Conservation (phyloP, 2,329 filamentous ascomycete species). For the Aspergillus caelatus region DNA sequence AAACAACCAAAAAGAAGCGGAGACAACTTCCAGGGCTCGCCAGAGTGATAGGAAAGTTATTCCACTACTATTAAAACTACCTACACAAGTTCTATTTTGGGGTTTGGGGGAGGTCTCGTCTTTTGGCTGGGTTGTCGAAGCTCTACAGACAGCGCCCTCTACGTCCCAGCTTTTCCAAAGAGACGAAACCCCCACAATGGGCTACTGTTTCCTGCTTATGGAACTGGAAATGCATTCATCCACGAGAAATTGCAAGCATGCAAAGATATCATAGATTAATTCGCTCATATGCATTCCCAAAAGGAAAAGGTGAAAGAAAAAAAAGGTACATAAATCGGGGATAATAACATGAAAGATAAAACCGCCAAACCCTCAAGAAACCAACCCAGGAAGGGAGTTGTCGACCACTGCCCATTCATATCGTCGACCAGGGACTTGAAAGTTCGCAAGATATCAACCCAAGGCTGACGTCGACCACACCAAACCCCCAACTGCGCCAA, state of each 20-base stretch:
- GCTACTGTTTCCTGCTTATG: neutral
- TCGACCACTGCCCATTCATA: neutral
- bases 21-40: neutral
- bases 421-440: neutral
- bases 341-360: slow-evolving; percentile 10
- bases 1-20: neutral
- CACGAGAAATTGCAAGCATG: slow-evolving; percentile 30
- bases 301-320: slow-evolving; percentile 2
- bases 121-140: too few species aligned
- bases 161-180: neutral
- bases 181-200: neutral
- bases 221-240: neutral
- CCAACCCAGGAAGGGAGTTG: neutral
- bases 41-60: neutral
- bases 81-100: neutral
- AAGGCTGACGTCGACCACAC: slow-evolving; percentile 6
- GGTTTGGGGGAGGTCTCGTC: too few species aligned
- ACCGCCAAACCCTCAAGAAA: neutral
- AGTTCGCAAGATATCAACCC: slow-evolving; percentile 1
- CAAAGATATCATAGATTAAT: slow-evolving; percentile 21
- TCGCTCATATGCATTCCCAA: slow-evolving; percentile 27
- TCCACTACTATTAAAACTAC: neutral
- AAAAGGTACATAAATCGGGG: slow-evolving; percentile 15
- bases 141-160: neutral
- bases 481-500: slow-evolving; percentile 15